Conservation (phyloP, 192 early-diverging fungal genomes). For the Podila clonocystis region DNA sequence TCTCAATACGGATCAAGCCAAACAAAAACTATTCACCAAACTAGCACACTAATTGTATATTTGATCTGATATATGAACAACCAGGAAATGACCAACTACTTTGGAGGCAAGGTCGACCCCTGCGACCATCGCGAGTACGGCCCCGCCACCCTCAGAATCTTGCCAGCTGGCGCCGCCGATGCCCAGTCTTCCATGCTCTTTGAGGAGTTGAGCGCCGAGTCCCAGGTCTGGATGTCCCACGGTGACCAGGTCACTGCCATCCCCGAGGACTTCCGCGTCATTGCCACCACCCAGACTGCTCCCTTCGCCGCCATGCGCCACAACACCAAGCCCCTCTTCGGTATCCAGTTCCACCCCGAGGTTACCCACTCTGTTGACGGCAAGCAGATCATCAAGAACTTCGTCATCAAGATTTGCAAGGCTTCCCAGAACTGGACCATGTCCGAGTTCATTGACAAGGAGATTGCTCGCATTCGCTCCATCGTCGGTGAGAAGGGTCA, state of each 20-base stretch:
- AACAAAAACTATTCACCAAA: neutral
- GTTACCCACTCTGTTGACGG: constrained; percentile 97
- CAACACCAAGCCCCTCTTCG: constrained; percentile 83
- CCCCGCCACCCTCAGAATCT: constrained; percentile 80
- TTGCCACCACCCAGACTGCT: constrained; percentile 88
- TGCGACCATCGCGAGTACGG: constrained; percentile 97
- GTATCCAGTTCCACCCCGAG: constrained; percentile 99
- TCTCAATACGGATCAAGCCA: neutral
- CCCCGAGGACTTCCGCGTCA: constrained; percentile 84
- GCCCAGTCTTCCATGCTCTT: constrained; percentile 36
- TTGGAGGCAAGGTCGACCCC: constrained; percentile 88
- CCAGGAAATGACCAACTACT: constrained; percentile 88
- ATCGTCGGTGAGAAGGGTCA: constrained; percentile 92
- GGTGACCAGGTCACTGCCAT: constrained; percentile 91
- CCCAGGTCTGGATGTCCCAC: constrained; percentile 97
- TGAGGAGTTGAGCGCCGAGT: constrained; percentile 31
- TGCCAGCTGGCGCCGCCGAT: constrained; percentile 36
- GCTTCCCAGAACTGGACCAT: constrained; percentile 94
- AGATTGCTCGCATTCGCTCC: constrained; percentile 91
- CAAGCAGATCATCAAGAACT: constrained; percentile 87
- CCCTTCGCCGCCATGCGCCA: constrained; percentile 92
- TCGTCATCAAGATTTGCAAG: constrained; percentile 91
- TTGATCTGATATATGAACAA: neutral
- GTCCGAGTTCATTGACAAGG: constrained; percentile 95
- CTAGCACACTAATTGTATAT: neutral